These are phyloP conservation scores for Sarocladiaceae sp. DNA, from an alignment of 2,329 filamentous ascomycete species.

Conservation along the genomic window DNA sequence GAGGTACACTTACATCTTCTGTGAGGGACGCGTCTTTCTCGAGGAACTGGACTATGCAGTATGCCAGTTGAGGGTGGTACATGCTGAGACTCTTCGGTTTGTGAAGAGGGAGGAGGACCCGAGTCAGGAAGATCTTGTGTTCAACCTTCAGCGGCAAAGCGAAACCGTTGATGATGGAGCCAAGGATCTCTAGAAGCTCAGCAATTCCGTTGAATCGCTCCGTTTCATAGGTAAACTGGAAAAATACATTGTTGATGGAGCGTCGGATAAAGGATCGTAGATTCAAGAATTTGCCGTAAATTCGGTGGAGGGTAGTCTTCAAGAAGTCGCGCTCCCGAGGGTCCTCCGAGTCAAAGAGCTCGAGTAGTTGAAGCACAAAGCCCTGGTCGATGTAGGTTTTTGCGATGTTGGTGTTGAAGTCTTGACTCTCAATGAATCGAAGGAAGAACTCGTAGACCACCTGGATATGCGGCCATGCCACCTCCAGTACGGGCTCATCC, in stretches of 20 bases:
- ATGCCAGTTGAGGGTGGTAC: conserved; percentile 97
- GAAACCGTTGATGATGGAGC: conserved; percentile 98
- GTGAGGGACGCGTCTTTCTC: conserved; percentile 97
- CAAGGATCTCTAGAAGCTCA: conserved; percentile 90
- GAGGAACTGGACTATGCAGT: conserved; percentile 97
- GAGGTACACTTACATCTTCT: conserved; percentile 65
- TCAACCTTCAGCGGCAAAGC: conserved; percentile 95
- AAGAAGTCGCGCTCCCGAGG: conserved; percentile 94
- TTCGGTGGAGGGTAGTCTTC: conserved; percentile 95
- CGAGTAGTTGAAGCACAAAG: conserved; percentile 93
- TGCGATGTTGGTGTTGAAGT: conserved; percentile 99
- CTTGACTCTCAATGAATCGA: conserved; percentile 96
- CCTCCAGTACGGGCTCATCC: conserved; percentile 94
- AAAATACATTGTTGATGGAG: conserved; percentile 99
- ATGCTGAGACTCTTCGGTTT: conserved; percentile 99
- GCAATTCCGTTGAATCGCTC: conserved; percentile 98
- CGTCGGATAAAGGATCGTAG: conserved; percentile 93
- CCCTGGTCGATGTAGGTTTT: conserved; percentile 98
- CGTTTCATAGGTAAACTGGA: conserved; percentile 98
- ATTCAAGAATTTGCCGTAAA: conserved; percentile 98
- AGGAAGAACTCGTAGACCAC: conserved; percentile 99
- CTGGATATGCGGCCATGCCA: conserved; percentile 98
- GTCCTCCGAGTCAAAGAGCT: conserved; percentile 97
- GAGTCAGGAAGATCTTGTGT: conserved; percentile 94
- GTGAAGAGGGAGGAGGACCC: conserved; percentile 87